Percentiles rank a stretch among this genome's conserved stretches.
Evolutionary conservation across 2,329 filamentous ascomycete genomes (phyloP).

Genomic region (Trichoderma atrobrunneum): DNA sequence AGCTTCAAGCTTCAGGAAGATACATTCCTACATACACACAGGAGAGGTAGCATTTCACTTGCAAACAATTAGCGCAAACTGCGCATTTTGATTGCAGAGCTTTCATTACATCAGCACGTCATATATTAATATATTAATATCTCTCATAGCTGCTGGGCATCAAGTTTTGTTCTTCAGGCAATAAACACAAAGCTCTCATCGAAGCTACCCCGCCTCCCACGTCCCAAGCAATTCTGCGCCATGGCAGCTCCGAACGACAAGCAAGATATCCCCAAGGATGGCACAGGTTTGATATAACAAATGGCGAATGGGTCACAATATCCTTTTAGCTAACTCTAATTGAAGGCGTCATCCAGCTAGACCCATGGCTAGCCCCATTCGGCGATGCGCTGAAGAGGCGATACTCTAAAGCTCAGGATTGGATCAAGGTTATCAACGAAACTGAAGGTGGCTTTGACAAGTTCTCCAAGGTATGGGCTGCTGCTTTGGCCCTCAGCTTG

Average conservation of each 20-base stretch:
- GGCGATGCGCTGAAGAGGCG: slow-evolving; percentile 71
- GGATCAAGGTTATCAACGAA: slow-evolving; percentile 80
- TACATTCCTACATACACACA: neutral
- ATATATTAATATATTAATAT: slow-evolving; percentile 9
- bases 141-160: neutral
- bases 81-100: neutral
- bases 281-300: slow-evolving; percentile 9
- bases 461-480: slow-evolving; percentile 68
- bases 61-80: slow-evolving; percentile 14
- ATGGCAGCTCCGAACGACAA: slow-evolving; percentile 1
- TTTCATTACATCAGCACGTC: neutral
- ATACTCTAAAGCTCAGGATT: slow-evolving; percentile 75
- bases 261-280: slow-evolving; percentile 1
- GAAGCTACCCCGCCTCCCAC: slow-evolving; percentile 14
- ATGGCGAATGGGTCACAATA: too few relatives aligned
- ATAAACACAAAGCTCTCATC: neutral
- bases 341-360: slow-evolving; percentile 78
- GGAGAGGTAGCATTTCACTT: slow-evolving; percentile 1
- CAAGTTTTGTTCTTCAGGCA: neutral
- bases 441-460: slow-evolving; percentile 87
- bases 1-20: neutral
- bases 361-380: slow-evolving; percentile 88
- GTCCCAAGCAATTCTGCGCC: neutral
- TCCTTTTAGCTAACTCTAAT: slow-evolving; percentile 14
- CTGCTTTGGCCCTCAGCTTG: slow-evolving; percentile 21